Conservation (phyloP, 2,329 filamentous ascomycete species). For the Fusarium virguliforme region DNA sequence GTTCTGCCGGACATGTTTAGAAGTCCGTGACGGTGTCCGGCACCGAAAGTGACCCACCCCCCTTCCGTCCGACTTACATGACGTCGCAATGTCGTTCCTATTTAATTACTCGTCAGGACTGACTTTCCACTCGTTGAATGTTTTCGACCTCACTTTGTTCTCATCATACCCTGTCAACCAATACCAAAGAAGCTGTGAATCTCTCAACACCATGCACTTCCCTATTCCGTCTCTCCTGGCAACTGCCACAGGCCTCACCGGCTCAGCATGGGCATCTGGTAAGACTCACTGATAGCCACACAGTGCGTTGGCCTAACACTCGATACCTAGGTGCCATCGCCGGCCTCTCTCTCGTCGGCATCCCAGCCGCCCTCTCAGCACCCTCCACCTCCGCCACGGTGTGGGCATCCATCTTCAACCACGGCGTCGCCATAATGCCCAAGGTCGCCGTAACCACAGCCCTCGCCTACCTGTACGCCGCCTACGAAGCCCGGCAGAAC, state of each 20-base stretch:
- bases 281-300: background rate
- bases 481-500: slow-evolving; percentile 53
- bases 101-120: background rate
- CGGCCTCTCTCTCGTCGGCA: slow-evolving; percentile 56
- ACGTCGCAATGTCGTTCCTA: slow-evolving; percentile 16
- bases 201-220: slow-evolving; percentile 38
- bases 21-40: slow-evolving; percentile 45
- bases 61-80: slow-evolving; percentile 29
- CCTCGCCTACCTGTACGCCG: slow-evolving; percentile 56
- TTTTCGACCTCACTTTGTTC: background rate
- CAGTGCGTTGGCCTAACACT: slow-evolving; percentile 5
- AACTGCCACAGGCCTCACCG: slow-evolving; percentile 58
- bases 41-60: slow-evolving; percentile 39
- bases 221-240: slow-evolving; percentile 54
- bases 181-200: background rate
- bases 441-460: slow-evolving; percentile 54
- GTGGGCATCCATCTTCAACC: slow-evolving; percentile 59
- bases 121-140: background rate
- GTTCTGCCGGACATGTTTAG: slow-evolving; percentile 40
- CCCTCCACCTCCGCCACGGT: slow-evolving; percentile 53
- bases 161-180: background rate
- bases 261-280: slow-evolving; percentile 60
- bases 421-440: slow-evolving; percentile 59
- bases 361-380: slow-evolving; percentile 53
- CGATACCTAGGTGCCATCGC: slow-evolving; percentile 55